Evolutionary conservation across 305 asterid genomes (phyloP).

Genomic region (Fraxinus floribunda): DNA sequence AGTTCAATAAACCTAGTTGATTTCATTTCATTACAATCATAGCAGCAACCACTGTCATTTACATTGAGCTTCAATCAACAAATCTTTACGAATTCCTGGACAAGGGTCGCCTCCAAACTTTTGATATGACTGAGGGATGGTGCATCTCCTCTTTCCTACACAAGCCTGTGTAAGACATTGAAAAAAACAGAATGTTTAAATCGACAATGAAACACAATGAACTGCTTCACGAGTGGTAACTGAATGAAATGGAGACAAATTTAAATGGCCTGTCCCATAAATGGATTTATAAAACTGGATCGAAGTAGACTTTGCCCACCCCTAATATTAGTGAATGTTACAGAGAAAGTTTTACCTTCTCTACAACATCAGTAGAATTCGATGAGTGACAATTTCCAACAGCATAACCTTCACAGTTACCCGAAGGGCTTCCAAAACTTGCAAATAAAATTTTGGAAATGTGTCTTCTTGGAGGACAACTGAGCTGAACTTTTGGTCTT

Average conservation of each 20-base stretch:
- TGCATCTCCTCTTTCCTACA: conserved; percentile 49
- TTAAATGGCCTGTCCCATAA: not conserved
- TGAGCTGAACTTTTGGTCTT: conserved; percentile 39
- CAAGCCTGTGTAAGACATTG: conserved; percentile 48
- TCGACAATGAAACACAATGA: not conserved
- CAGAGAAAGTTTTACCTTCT: conserved; percentile 41
- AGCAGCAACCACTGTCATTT: conserved; percentile 20
- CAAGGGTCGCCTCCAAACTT: conserved; percentile 60
- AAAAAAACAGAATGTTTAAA: not conserved
- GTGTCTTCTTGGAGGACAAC: conserved; percentile 29
- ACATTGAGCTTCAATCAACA: conserved; percentile 56
- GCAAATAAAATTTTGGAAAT: conserved; percentile 45
- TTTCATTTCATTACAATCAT: not conserved
- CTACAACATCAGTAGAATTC: conserved; percentile 46
- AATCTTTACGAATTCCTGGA: conserved; percentile 45
- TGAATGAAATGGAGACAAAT: not conserved
- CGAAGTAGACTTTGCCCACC: not conserved
- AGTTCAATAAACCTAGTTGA: not conserved
- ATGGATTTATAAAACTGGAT: not conserved
- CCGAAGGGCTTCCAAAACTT: conserved; percentile 57
- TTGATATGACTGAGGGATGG: conserved; percentile 40
- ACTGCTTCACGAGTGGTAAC: not conserved
- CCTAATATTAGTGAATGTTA: not conserved
- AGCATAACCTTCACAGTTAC: conserved; percentile 47
- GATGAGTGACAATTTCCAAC: conserved; percentile 52